phyloP scores from a whole-genome alignment of 2,329 filamentous ascomycete genomes.

The Nothophoma quercina region DNA sequence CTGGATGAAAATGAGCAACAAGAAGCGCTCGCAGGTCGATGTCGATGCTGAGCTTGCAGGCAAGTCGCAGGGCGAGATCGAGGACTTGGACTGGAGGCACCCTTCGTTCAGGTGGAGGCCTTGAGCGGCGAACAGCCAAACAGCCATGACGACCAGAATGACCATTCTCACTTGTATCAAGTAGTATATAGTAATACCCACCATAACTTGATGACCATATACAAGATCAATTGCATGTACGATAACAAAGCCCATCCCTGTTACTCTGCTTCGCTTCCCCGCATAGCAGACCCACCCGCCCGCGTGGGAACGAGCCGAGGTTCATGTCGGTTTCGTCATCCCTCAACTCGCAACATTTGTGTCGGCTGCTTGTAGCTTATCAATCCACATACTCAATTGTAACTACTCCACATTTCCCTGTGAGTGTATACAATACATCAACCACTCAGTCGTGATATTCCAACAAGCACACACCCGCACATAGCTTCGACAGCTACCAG shows the following conservation, averaged over 20 bases:
- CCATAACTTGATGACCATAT: neutral
- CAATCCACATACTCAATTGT: neutral
- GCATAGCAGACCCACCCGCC: conserved; percentile 1
- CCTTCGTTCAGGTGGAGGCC: conserved; percentile 69
- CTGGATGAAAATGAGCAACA: conserved; percentile 72
- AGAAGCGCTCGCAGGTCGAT: conserved; percentile 61
- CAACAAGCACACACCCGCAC: neutral
- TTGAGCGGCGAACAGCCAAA: conserved; percentile 17
- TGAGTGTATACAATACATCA: too few species aligned
- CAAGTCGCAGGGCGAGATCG: conserved; percentile 44
- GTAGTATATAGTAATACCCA: neutral
- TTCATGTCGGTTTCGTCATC: conserved; percentile 9
- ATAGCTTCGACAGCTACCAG: neutral
- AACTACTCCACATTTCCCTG: too few species aligned
- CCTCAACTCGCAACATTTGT: conserved; percentile 1
- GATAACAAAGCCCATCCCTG: neutral
- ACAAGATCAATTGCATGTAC: too few species aligned
- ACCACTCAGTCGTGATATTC: too few species aligned
- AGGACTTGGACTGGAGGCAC: conserved; percentile 57
- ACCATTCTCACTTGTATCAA: too few species aligned
- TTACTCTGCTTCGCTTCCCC: conserved; percentile 1
- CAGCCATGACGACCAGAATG: neutral
- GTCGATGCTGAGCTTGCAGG: conserved; percentile 65
- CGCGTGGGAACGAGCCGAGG: conserved; percentile 10
- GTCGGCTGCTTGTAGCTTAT: neutral